Conservation (phyloP, 2,329 filamentous ascomycete genomes). For the Talaromyces sp. region DNA sequence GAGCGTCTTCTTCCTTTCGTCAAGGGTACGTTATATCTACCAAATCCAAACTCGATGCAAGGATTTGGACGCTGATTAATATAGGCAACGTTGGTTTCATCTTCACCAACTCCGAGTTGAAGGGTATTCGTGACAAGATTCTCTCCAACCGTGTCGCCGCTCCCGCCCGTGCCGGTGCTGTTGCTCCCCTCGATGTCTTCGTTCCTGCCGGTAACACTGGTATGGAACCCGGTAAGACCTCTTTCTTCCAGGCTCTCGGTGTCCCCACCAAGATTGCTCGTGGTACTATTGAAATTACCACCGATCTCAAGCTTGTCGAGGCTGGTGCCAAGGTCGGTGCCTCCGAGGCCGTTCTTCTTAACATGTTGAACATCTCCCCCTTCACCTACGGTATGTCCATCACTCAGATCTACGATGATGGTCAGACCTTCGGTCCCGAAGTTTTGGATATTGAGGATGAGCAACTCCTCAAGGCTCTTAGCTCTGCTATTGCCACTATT, state of each 20-base stretch:
- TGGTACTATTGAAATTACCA: constrained; percentile 99
- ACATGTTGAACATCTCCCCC: constrained; percentile 99
- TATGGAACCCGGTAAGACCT: constrained; percentile 99
- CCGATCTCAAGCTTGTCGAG: constrained; percentile 97
- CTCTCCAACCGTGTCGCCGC: constrained; percentile 95
- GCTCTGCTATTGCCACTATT: constrained; percentile 77
- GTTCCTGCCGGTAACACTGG: constrained; percentile 98
- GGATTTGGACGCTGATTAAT: neutral
- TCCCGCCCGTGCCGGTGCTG: constrained; percentile 93
- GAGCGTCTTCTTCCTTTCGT: constrained; percentile 95
- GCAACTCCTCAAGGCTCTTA: constrained; percentile 83
- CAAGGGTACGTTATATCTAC: constrained; percentile 55
- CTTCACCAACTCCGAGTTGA: constrained; percentile 97
- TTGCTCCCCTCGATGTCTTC: constrained; percentile 91
- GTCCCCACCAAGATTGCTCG: constrained; percentile 99
- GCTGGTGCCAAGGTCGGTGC: constrained; percentile 90
- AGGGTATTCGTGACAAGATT: constrained; percentile 88
- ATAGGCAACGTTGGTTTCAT: constrained; percentile 93
- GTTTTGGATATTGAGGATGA: constrained; percentile 94
- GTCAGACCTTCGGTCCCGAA: constrained; percentile 79
- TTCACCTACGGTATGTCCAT: constrained; percentile 99
- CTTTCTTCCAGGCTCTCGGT: constrained; percentile 99
- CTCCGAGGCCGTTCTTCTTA: constrained; percentile 96
- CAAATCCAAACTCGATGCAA: neutral
- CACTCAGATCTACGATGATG: constrained; percentile 93